These are phyloP conservation scores for Penicillium carneum DNA, from an alignment of 2,329 filamentous ascomycete genomes.

Conservation along the genomic window DNA sequence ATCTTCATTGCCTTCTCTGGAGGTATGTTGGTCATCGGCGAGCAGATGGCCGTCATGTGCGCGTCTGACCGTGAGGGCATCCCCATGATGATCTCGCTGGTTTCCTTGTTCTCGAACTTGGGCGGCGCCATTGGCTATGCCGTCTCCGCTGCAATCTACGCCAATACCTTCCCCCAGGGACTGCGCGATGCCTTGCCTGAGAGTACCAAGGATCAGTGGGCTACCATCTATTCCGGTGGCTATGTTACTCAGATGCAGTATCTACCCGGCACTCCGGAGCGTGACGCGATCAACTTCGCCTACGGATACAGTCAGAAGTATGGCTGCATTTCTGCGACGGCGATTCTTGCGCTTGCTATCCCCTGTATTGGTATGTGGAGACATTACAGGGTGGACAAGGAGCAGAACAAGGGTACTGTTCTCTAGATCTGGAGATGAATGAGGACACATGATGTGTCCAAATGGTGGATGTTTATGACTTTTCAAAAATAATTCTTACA, in stretches of 20 bases:
- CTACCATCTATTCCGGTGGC: slow-evolving; percentile 37
- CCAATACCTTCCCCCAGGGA: slow-evolving; percentile 30
- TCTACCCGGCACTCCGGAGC: slow-evolving; percentile 36
- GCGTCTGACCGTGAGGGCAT: slow-evolving; percentile 63
- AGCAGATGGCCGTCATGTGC: slow-evolving; percentile 66
- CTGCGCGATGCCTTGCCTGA: slow-evolving; percentile 27
- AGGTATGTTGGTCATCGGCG: slow-evolving; percentile 61
- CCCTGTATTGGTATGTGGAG: slow-evolving; percentile 40
- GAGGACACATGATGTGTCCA: neutral
- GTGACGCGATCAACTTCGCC: slow-evolving; percentile 48
- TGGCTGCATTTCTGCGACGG: slow-evolving; percentile 38
- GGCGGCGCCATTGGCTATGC: slow-evolving; percentile 46
- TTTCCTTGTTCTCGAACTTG: slow-evolving; percentile 45
- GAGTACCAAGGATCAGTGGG: slow-evolving; percentile 29
- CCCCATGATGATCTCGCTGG: slow-evolving; percentile 53
- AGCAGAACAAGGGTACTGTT: slow-evolving; percentile 40
- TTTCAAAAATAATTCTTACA: neutral
- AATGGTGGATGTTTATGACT: neutral
- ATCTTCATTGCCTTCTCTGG: slow-evolving; percentile 63
- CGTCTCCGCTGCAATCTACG: slow-evolving; percentile 36
- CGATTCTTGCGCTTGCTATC: slow-evolving; percentile 36
- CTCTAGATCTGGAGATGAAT: neutral
- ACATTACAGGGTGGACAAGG: slow-evolving; percentile 39
- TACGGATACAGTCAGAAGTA: slow-evolving; percentile 45
- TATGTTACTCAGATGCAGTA: slow-evolving; percentile 41